These are phyloP conservation scores for Phytopythium helicoides DNA, from an alignment of 352 stramenopile genomes.

Conservation along the genomic window DNA sequence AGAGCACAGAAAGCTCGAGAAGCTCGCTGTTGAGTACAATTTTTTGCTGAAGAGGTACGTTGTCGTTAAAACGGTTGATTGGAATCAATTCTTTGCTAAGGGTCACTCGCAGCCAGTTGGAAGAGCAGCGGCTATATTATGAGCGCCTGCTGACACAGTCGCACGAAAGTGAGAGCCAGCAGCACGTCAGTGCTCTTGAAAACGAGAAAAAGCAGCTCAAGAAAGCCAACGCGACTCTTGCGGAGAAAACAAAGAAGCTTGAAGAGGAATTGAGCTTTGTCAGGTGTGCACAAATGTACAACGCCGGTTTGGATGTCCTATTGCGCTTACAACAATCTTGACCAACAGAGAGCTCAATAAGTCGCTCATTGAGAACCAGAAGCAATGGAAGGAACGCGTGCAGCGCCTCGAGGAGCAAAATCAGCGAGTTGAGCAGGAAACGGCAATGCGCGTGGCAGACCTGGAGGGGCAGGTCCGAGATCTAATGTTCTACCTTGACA, in stretches of 20 bases:
- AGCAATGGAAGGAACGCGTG: slow-evolving; percentile 86
- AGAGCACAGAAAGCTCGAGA: slow-evolving; percentile 95
- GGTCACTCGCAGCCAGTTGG: slow-evolving; percentile 77
- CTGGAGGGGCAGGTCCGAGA: slow-evolving; percentile 81
- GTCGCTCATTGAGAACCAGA: slow-evolving; percentile 85
- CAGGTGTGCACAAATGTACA: slow-evolving; percentile 25
- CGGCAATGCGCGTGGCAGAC: slow-evolving; percentile 59
- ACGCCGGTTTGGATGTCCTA: not conserved
- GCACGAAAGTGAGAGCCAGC: slow-evolving; percentile 54
- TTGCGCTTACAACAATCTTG: not conserved
- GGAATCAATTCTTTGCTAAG: not conserved
- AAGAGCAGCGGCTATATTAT: slow-evolving; percentile 94
- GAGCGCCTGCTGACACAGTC: slow-evolving; percentile 72
- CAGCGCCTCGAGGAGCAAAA: slow-evolving; percentile 68
- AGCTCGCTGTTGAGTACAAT: slow-evolving; percentile 95
- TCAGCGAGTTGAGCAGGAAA: slow-evolving; percentile 51
- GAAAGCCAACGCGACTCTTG: slow-evolving; percentile 60
- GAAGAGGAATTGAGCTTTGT: slow-evolving; percentile 84
- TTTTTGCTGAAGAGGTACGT: slow-evolving; percentile 91
- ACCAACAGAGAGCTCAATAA: slow-evolving; percentile 76
- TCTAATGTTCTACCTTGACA: slow-evolving; percentile 90
- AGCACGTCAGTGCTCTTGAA: slow-evolving; percentile 55
- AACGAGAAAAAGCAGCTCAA: slow-evolving; percentile 83
- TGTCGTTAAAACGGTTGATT: not conserved
- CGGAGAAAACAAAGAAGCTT: slow-evolving; percentile 72